Evolutionary conservation across 2,329 filamentous ascomycete genomes (phyloP).

Genomic region (Penicillium sp.): DNA sequence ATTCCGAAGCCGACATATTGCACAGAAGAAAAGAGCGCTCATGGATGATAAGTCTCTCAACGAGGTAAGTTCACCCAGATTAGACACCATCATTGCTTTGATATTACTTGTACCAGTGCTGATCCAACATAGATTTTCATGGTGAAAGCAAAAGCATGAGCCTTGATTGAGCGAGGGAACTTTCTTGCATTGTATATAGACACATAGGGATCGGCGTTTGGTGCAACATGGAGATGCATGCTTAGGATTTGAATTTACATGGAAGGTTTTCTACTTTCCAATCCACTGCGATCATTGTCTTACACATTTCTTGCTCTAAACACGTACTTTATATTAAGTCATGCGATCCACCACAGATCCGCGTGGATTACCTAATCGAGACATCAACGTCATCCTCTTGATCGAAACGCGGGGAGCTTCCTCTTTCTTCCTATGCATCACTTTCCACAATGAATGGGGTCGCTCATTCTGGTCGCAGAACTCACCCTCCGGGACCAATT

Average conservation of each 20-base stretch:
- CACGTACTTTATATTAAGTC: too few relatives aligned
- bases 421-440: neutral
- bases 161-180: neutral
- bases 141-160: conserved; percentile 22
- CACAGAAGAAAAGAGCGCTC: conserved; percentile 80
- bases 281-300: neutral
- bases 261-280: neutral
- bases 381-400: neutral
- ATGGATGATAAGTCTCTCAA: conserved; percentile 80
- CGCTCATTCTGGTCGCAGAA: neutral
- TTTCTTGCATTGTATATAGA: neutral
- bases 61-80: conserved; percentile 61
- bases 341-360: neutral
- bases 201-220: neutral
- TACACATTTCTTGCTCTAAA: too few relatives aligned
- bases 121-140: conserved; percentile 23
- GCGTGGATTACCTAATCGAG: conserved; percentile 3
- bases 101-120: neutral
- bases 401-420: neutral
- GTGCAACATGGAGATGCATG: neutral
- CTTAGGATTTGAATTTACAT: neutral
- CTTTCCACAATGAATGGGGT: conserved; percentile 14
- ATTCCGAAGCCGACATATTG: conserved; percentile 78
- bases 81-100: neutral
- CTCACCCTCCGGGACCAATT: neutral